phyloP scores from a whole-genome alignment of 345 rosid genomes.

The Lepidium sativum region DNA sequence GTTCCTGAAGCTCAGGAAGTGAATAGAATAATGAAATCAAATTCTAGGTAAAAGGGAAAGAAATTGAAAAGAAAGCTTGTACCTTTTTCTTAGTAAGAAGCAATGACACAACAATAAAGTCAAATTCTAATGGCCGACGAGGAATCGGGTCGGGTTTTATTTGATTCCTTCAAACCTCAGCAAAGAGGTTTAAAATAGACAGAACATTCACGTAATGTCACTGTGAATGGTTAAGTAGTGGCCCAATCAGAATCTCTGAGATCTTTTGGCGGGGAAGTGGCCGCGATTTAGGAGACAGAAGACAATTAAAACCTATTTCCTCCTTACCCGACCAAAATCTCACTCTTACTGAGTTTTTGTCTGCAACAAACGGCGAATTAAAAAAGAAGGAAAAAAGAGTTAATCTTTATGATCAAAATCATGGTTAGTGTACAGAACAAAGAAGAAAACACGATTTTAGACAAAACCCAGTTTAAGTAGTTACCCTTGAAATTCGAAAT shows the following conservation, averaged over 20 bases:
- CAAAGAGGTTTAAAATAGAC: constrained; percentile 8
- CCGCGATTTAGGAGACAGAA: constrained; percentile 22
- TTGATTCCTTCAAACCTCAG: constrained; percentile 7
- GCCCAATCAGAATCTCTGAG: constrained; percentile 23
- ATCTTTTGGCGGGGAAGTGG: constrained; percentile 25
- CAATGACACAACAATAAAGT: constrained; percentile 16
- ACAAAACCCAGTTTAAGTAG: neutral
- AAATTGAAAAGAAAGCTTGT: neutral
- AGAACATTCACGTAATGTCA: constrained; percentile 17
- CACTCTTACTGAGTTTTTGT: constrained; percentile 13
- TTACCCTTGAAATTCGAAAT: neutral
- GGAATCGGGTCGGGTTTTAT: constrained; percentile 7
- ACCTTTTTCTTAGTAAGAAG: constrained; percentile 64
- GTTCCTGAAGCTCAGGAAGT: constrained; percentile 31
- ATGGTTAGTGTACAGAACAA: no score
- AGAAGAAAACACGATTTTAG: constrained; percentile 5
- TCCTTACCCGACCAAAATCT: constrained; percentile 22
- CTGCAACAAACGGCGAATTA: constrained; percentile 18
- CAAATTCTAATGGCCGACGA: constrained; percentile 44
- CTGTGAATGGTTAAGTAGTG: constrained; percentile 5
- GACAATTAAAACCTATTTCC: constrained; percentile 12
- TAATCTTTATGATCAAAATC: constrained; percentile 14
- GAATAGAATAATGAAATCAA: constrained; percentile 28
- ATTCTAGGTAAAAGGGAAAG: neutral
- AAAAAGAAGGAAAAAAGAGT: neutral